A percentile compares a stretch with the other conserved stretches of the same genome.
Conservation (phyloP, 306 rosid species). For the Acmispon strigosus region DNA sequence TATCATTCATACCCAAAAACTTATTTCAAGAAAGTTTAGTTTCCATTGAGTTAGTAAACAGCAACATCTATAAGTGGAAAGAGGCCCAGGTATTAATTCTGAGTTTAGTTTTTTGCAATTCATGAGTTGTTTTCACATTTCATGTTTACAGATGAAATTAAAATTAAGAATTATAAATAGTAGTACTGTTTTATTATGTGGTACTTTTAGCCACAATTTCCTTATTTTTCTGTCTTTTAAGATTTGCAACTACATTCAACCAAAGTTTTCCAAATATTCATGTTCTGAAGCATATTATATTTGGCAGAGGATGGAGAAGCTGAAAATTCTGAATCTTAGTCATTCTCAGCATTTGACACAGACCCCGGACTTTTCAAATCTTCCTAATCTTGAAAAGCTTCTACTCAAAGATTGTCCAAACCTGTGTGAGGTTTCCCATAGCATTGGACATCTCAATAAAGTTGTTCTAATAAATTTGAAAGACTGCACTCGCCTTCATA, state of each 20-base stretch:
- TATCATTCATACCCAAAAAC: background rate
- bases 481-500: background rate
- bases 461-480: slow-evolving; percentile 10
- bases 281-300: too few relatives aligned
- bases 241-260: slow-evolving; percentile 20
- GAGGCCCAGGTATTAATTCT: too few relatives aligned
- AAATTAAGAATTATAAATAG: too few relatives aligned
- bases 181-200: too few relatives aligned
- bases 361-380: slow-evolving; percentile 13
- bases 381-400: slow-evolving; percentile 25
- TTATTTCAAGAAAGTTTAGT: background rate
- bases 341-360: background rate
- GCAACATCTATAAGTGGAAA: background rate
- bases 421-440: background rate
- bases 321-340: slow-evolving; percentile 26
- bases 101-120: too few relatives aligned
- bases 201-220: background rate
- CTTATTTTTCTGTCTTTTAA: slow-evolving; percentile 21
- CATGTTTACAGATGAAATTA: too few relatives aligned
- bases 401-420: slow-evolving; percentile 11
- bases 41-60: background rate
- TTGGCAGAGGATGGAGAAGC: background rate
- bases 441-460: background rate
- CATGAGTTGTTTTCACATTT: too few relatives aligned
- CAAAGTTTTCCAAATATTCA: too few relatives aligned